These are phyloP conservation scores for Odontarrhena argentea DNA, from an alignment of 345 rosid species.

Conservation along the genomic window DNA sequence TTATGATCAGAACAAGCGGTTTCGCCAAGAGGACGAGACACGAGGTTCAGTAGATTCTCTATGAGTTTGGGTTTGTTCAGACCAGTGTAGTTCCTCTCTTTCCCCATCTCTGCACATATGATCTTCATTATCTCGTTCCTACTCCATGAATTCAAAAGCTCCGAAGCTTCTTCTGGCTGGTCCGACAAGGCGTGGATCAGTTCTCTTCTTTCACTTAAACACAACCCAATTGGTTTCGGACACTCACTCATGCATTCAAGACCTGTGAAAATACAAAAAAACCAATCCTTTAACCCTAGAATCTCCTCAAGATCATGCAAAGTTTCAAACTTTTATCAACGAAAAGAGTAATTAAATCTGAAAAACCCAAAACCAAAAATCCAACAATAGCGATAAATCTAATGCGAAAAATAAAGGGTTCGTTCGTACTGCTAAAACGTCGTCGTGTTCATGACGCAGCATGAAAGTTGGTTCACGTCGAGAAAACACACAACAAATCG, in stretches of 20 bases:
- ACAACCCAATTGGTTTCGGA: conserved; percentile 38
- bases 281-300: conserved; percentile 20
- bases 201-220: conserved; percentile 81
- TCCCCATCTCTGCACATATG: conserved; percentile 94
- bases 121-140: conserved; percentile 91
- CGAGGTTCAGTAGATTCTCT: conserved; percentile 75
- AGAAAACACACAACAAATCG: conserved; percentile 11
- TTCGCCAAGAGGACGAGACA: conserved; percentile 55
- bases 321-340: conserved; percentile 2
- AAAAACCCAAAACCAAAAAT: neutral
- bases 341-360: neutral
- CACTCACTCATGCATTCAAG: conserved; percentile 6
- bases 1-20: conserved; percentile 44
- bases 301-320: conserved; percentile 8
- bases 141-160: conserved; percentile 84
- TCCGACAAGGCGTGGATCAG: conserved; percentile 76
- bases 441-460: conserved; percentile 24
- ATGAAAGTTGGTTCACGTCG: conserved; percentile 35
- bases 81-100: conserved; percentile 97
- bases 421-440: conserved; percentile 17
- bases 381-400: conserved; percentile 26
- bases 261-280: conserved; percentile 10
- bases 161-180: conserved; percentile 64
- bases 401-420: neutral
- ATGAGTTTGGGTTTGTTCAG: conserved; percentile 87